Evolutionary conservation across 441 rosid genomes (phyloP).

Genomic region (Erysimum cheiri): DNA sequence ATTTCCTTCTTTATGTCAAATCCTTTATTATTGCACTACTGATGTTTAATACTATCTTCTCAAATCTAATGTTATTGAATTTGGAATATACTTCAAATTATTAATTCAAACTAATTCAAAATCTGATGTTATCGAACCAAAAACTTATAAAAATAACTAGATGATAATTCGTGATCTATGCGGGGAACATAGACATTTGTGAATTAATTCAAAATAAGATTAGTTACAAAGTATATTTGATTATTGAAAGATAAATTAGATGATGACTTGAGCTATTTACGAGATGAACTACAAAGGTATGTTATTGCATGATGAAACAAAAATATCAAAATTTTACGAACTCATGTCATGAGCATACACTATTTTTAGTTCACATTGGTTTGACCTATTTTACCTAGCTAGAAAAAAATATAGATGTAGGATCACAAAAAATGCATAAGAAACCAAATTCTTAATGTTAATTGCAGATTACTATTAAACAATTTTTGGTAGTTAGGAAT

Average conservation of each 20-base stretch:
- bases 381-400: too few relatives aligned
- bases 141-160: background rate
- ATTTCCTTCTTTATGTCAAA: background rate
- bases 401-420: too few relatives aligned
- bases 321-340: background rate
- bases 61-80: background rate
- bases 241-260: background rate
- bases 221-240: background rate
- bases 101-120: background rate
- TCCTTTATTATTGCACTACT: background rate
- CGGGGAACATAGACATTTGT: background rate
- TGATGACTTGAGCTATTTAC: background rate
- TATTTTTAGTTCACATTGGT: too few relatives aligned
- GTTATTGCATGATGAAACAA: background rate
- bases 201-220: background rate
- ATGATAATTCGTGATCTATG: background rate
- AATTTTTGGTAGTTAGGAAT: too few relatives aligned
- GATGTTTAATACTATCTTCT: background rate
- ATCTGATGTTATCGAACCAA: background rate
- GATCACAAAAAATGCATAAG: too few relatives aligned
- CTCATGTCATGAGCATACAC: background rate
- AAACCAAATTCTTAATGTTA: too few relatives aligned
- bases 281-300: background rate
- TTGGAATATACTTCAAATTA: background rate
- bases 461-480: too few relatives aligned